Evolutionary conservation across 2,329 filamentous ascomycete genomes (phyloP).

Genomic region (Colletotrichum tropicale): DNA sequence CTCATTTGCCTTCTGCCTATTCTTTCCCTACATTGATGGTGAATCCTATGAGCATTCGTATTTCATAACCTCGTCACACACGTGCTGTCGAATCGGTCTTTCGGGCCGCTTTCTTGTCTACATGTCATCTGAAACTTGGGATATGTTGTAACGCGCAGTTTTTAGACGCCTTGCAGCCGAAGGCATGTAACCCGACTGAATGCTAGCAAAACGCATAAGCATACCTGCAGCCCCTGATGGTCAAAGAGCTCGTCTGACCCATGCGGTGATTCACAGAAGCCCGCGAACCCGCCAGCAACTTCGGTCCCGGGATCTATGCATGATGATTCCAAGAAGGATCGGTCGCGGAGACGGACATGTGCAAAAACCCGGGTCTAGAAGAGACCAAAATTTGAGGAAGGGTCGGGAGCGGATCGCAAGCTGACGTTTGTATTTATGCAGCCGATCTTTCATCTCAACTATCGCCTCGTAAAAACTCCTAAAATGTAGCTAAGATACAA

Average conservation of each 20-base stretch:
- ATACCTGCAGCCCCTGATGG: not conserved
- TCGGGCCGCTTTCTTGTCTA: not conserved
- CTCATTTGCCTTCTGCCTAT: not conserved
- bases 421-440: not conserved
- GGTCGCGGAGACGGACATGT: not conserved
- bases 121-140: not conserved
- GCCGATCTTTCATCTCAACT: not conserved
- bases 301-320: not conserved
- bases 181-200: not conserved
- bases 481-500: not conserved
- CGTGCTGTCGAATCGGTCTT: not conserved
- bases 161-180: not conserved
- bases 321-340: not conserved
- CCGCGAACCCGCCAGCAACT: not conserved
- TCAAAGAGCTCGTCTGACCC: constrained; percentile 5
- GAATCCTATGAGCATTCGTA: not conserved
- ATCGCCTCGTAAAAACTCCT: not conserved
- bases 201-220: not conserved
- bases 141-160: not conserved
- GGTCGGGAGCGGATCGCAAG: not conserved
- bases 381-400: not conserved
- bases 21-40: not conserved
- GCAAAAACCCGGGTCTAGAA: not conserved
- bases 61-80: not conserved
- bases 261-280: not conserved